Percentiles rank a stretch among this genome's conserved stretches.
Evolutionary conservation across 2,329 filamentous ascomycete genomes (phyloP).

Genomic region (Epichloe elymi): DNA sequence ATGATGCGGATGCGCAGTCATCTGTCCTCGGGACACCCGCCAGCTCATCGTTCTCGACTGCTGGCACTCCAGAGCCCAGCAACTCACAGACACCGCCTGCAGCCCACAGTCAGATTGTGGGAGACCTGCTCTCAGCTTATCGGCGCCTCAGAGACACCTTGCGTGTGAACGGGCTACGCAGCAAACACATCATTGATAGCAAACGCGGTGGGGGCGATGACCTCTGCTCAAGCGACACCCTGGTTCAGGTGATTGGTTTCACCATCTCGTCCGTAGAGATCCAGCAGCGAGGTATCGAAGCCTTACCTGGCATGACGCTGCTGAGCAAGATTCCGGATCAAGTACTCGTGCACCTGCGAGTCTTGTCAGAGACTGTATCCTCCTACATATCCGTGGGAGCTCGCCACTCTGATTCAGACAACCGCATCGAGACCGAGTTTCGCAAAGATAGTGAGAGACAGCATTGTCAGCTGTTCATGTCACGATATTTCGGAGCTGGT

Average conservation of each 20-base stretch:
- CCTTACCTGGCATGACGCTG: conserved; percentile 58
- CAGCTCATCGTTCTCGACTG: conserved; percentile 28
- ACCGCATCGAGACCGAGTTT: conserved; percentile 53
- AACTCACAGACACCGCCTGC: conserved; percentile 6
- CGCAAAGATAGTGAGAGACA: conserved; percentile 55
- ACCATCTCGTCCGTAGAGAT: conserved; percentile 86
- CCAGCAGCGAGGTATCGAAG: conserved; percentile 72
- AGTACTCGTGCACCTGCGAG: conserved; percentile 70
- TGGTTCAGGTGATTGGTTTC: conserved; percentile 59
- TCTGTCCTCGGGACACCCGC: conserved; percentile 25
- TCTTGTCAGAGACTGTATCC: conserved; percentile 76
- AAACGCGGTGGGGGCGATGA: conserved; percentile 25
- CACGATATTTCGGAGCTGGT: conserved; percentile 32
- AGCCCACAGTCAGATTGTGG: conserved; percentile 20
- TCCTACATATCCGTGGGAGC: conserved; percentile 72
- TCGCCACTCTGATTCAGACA: conserved; percentile 46
- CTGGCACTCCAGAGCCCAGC: conserved; percentile 13
- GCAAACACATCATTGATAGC: conserved; percentile 21
- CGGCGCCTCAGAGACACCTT: conserved; percentile 47
- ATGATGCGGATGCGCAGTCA: conserved; percentile 21
- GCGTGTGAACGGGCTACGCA: conserved; percentile 37
- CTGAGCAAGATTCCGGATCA: conserved; percentile 77
- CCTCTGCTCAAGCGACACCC: conserved; percentile 41
- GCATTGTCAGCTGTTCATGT: conserved; percentile 62
- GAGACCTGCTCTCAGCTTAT: conserved; percentile 48